Evolutionary conservation across 768 basidiomycete species (phyloP), one percentile per base, ranked within the genome.

Genomic region (Mycena haematopus): DNA sequence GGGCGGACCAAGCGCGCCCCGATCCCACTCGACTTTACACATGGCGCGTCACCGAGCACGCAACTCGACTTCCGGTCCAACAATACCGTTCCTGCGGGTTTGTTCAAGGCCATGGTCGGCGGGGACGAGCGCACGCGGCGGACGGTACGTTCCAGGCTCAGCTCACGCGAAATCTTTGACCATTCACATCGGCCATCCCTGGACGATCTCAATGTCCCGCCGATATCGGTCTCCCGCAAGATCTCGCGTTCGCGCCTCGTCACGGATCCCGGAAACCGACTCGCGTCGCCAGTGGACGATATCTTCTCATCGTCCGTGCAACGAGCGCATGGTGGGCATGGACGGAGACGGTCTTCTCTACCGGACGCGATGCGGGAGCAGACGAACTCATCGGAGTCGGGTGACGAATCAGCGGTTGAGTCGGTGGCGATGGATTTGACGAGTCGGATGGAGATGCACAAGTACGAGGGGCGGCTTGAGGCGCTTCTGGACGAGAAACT

Each of bases 1-100:
- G 67, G 68, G 29, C 82, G 79, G 65, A 69, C 80, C 36, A 90
- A 86, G 72, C 88, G 90, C 46, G 85, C 91, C 7, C 92, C 91
- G 11, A 87, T 92, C 60, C 91, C 91, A 15, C 72, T 86, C 52
- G 91, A 93, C 73, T 95, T 93, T 78, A 83, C 79, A 60, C 80
- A 82, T 50, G 76, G 77, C 29, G 69, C 76, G 14, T 80, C 80
- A 10, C 66, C 66, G 44, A 67, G 66, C 47, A 52, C 54, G 59
- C 66, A 67, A 42, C 63, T 72, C 24, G 87, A 87, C 65, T 88
- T 86, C 75, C 86, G 80, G 14, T 82, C 83, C 17, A 86, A 79
- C 35, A 92, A 91, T 68, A 94, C 90, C 7, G 88, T 93, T 10
- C 93, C 93, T 21, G 93, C 93, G 35, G 91, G 91, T 2, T 70